These are phyloP conservation scores for Exsudoporus frostii DNA, from an alignment of 768 basidiomycete species.

Conservation along the genomic window DNA sequence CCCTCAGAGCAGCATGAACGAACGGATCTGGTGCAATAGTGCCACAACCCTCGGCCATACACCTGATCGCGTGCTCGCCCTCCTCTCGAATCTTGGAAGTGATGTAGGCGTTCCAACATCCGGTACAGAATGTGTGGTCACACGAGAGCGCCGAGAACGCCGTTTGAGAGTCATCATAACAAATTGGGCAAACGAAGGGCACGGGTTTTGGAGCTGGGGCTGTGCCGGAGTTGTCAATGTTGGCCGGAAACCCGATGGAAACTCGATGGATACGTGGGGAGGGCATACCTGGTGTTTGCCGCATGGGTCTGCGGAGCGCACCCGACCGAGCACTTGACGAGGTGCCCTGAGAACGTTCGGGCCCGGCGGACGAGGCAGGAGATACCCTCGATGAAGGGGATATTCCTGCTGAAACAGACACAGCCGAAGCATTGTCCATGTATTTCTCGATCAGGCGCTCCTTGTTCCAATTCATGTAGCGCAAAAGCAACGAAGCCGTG, in stretches of 20 bases:
- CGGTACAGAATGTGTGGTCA: conserved; percentile 78
- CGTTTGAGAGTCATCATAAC: conserved; percentile 77
- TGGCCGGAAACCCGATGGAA: not conserved
- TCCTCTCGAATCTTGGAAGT: conserved; percentile 80
- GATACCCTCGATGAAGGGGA: conserved; percentile 32
- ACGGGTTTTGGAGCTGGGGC: conserved; percentile 33
- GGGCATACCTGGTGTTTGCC: conserved; percentile 26
- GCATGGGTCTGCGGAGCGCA: conserved; percentile 27
- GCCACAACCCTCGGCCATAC: conserved; percentile 78
- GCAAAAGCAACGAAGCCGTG: conserved; percentile 74
- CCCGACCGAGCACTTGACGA: conserved; percentile 24
- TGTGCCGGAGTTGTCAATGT: conserved; percentile 2
- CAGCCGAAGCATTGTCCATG: conserved; percentile 82
- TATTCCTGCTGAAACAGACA: conserved; percentile 76
- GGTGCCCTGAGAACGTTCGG: conserved; percentile 32
- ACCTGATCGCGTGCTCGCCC: conserved; percentile 67
- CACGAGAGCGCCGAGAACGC: conserved; percentile 75
- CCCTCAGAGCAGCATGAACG: conserved; percentile 52
- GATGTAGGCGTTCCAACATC: conserved; percentile 82
- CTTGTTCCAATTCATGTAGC: conserved; percentile 91
- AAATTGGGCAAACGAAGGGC: conserved; percentile 88
- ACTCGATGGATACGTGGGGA: not conserved
- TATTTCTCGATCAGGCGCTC: conserved; percentile 95
- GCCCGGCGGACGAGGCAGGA: conserved; percentile 26
- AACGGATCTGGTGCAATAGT: conserved; percentile 64